These are phyloP conservation scores for Mortierella sp. DNA, from an alignment of 371 early-diverging fungal genomes.

Conservation along the genomic window DNA sequence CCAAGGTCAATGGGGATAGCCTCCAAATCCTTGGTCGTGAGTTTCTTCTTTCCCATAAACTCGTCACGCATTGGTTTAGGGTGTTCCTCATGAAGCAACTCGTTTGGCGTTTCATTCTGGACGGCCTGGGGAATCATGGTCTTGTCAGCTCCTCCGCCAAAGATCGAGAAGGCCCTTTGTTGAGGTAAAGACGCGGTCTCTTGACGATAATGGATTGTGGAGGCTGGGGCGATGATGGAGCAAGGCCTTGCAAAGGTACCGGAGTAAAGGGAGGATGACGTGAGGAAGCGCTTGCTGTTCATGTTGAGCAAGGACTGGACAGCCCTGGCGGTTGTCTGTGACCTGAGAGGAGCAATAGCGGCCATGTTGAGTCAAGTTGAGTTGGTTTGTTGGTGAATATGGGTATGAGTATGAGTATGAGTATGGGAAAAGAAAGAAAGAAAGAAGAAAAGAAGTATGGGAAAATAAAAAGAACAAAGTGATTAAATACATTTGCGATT, in stretches of 20 bases:
- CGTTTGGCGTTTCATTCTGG: constrained; percentile 58
- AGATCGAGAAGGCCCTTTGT: constrained; percentile 36
- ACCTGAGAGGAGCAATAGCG: constrained; percentile 13
- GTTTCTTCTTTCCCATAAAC: constrained; percentile 62
- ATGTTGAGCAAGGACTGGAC: constrained; percentile 18
- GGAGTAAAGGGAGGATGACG: constrained; percentile 1
- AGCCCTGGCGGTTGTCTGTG: constrained; percentile 6
- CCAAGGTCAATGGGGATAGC: constrained; percentile 70
- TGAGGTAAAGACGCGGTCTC: constrained; percentile 10
- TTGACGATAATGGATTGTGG: constrained; percentile 40
- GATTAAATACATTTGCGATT: not conserved
- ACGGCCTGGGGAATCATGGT: constrained; percentile 38
- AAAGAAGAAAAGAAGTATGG: not conserved
- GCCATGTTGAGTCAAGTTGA: constrained; percentile 1
- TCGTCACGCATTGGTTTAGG: constrained; percentile 82
- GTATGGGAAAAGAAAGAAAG: not conserved
- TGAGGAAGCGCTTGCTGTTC: constrained; percentile 12
- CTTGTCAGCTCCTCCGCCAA: not conserved
- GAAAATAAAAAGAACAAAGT: not conserved
- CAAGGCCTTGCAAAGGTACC: constrained; percentile 25
- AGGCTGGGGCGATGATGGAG: constrained; percentile 37
- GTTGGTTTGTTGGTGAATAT: not conserved
- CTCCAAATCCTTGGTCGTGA: constrained; percentile 73
- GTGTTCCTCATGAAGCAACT: constrained; percentile 53
- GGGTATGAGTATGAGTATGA: not conserved